A percentile compares a stretch with the other conserved stretches of the same genome.
phyloP scores from a whole-genome alignment of 805 yeast species.

The Sugiyamaella valdiviana region DNA sequence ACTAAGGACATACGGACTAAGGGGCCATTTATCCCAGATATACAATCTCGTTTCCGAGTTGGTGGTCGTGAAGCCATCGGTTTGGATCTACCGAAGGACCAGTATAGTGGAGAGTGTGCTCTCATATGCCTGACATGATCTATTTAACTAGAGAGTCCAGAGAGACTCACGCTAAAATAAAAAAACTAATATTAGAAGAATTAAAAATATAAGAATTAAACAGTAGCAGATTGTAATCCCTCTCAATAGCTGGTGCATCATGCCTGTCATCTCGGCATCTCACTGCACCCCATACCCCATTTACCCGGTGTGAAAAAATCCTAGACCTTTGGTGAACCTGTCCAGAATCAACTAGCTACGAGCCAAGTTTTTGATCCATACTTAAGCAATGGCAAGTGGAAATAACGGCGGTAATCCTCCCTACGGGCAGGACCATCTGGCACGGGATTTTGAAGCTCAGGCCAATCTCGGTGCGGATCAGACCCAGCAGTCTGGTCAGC shows the following conservation, averaged over 20 bases:
- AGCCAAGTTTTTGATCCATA: background rate
- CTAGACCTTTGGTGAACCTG: too few species aligned
- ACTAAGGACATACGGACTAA: background rate
- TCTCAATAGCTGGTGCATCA: too few species aligned
- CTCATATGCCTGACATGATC: background rate
- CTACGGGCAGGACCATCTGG: slow-evolving; percentile 11
- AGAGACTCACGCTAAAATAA: too few species aligned
- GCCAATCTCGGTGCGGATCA: slow-evolving; percentile 26
- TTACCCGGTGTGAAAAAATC: background rate
- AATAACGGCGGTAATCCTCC: slow-evolving; percentile 2
- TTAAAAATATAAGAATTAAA: too few species aligned
- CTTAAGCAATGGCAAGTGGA: slow-evolving; percentile 1
- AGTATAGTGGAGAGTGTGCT: background rate
- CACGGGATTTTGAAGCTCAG: slow-evolving; percentile 13
- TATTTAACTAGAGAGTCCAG: too few species aligned
- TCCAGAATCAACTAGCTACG: too few species aligned
- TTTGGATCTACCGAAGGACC: background rate
- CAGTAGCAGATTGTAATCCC: too few species aligned
- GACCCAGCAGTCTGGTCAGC: slow-evolving; percentile 31
- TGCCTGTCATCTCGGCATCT: background rate
- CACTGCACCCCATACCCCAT: background rate
- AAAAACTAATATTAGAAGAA: too few species aligned
- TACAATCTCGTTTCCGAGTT: background rate
- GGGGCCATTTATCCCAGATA: background rate
- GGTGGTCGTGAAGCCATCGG: background rate